Evolutionary conservation across 805 yeast species (phyloP).

Genomic region (Yamadazyma sp.): DNA sequence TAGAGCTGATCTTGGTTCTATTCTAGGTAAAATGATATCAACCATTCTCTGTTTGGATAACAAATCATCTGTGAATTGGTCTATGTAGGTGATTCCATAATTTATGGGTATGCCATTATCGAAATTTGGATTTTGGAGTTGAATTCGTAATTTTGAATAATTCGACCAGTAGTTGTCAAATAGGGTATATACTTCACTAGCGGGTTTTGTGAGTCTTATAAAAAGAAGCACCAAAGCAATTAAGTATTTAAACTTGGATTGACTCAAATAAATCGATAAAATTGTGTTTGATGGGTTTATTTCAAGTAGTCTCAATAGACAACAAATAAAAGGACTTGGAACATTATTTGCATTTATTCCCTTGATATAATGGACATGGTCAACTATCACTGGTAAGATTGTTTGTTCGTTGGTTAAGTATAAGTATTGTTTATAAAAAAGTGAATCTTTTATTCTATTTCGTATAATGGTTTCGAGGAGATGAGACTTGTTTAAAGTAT

Average conservation of each 20-base stretch:
- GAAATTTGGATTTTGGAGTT: slow-evolving; percentile 25
- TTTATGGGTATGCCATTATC: slow-evolving; percentile 23
- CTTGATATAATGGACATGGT: slow-evolving; percentile 48
- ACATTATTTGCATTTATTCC: slow-evolving; percentile 53
- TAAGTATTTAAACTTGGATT: slow-evolving; percentile 68
- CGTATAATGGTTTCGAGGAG: slow-evolving; percentile 41
- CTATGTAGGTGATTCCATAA: slow-evolving; percentile 52
- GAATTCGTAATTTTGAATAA: slow-evolving; percentile 59
- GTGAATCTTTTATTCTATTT: slow-evolving; percentile 40
- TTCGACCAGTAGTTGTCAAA: slow-evolving; percentile 62
- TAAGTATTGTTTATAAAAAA: slow-evolving; percentile 41
- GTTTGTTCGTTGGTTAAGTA: slow-evolving; percentile 40
- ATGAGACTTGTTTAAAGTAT: slow-evolving; percentile 24
- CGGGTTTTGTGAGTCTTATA: slow-evolving; percentile 42
- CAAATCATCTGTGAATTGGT: slow-evolving; percentile 68
- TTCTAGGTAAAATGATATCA: slow-evolving; percentile 70
- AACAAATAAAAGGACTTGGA: slow-evolving; percentile 73
- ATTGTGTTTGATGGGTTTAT: slow-evolving; percentile 65
- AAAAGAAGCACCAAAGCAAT: slow-evolving; percentile 70
- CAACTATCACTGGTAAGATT: slow-evolving; percentile 29
- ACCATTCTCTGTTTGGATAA: slow-evolving; percentile 57
- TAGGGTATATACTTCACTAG: slow-evolving; percentile 40
- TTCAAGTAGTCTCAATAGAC: slow-evolving; percentile 74
- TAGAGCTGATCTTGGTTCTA: slow-evolving; percentile 40
- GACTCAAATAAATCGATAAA: slow-evolving; percentile 50